These are phyloP conservation scores for Xenoacremonium recifei DNA, from an alignment of 2,329 filamentous ascomycete species.

Conservation along the genomic window DNA sequence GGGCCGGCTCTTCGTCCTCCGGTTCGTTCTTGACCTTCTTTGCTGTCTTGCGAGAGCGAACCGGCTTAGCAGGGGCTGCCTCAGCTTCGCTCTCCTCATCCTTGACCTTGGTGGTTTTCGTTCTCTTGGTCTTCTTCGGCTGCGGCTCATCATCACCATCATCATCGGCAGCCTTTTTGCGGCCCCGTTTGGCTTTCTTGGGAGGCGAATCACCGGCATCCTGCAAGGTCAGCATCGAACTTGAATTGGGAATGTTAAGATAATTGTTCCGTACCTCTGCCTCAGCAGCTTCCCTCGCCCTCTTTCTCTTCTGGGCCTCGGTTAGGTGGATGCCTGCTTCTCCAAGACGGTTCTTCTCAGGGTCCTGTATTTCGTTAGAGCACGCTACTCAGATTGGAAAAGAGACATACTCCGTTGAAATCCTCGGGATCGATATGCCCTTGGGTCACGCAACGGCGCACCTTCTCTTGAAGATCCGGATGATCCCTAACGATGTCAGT, in stretches of 20 bases:
- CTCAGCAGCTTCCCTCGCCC: constrained; percentile 29
- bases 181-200: constrained; percentile 33
- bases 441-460: constrained; percentile 68
- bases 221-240: constrained; percentile 23
- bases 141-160: constrained; percentile 34
- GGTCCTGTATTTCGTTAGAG: constrained; percentile 53
- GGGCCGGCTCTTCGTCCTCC: constrained; percentile 14
- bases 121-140: constrained; percentile 33
- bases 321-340: constrained; percentile 59
- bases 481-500: constrained; percentile 37
- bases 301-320: constrained; percentile 35
- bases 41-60: constrained; percentile 19
- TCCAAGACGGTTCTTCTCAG: constrained; percentile 70
- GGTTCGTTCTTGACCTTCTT: constrained; percentile 6
- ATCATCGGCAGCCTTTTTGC: constrained; percentile 34
- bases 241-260: constrained; percentile 5
- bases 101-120: constrained; percentile 11
- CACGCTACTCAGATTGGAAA: background rate
- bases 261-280: constrained; percentile 15
- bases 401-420: constrained; percentile 75
- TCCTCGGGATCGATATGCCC: constrained; percentile 83
- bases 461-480: constrained; percentile 67
- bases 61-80: constrained; percentile 9
- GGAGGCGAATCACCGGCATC: constrained; percentile 26
- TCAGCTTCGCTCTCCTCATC: constrained; percentile 16